phyloP scores from a whole-genome alignment of 805 yeast species.

The Metschnikowia chrysomelidarum region DNA sequence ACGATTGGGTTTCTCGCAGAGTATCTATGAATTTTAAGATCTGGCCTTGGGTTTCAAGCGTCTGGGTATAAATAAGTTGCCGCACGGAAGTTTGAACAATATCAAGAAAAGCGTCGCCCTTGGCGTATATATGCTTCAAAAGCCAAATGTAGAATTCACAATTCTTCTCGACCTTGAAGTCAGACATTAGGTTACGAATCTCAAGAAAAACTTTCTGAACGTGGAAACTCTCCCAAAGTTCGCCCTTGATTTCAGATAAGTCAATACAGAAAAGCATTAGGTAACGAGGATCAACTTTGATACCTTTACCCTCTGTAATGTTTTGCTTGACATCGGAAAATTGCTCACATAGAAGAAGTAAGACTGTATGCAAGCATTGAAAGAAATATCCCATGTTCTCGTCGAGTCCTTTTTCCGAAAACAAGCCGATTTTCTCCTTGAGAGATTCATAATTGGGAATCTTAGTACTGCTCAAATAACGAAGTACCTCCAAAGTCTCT shows the following conservation, averaged over 20 bases:
- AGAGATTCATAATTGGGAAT: no score
- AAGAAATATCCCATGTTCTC: no score
- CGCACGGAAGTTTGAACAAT: conserved; percentile 6
- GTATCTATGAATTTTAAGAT: conserved; percentile 6
- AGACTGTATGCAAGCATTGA: conserved; percentile 1
- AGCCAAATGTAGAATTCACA: conserved; percentile 12
- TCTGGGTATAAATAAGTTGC: conserved; percentile 7
- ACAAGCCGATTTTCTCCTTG: no score
- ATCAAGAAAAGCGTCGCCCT: conserved; percentile 2
- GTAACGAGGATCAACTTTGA: conserved; percentile 13
- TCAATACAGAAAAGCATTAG: conserved; percentile 8
- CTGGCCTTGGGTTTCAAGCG: background rate
- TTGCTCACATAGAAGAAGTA: conserved; percentile 9
- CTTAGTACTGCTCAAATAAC: no score
- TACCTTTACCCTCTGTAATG: background rate
- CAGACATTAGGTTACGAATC: background rate
- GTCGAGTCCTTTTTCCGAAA: no score
- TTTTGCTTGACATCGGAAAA: conserved; percentile 1
- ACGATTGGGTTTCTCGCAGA: conserved; percentile 8
- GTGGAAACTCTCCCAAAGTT: conserved; percentile 8
- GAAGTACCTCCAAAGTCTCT: no score
- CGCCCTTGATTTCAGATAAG: background rate
- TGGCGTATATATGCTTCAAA: conserved; percentile 4
- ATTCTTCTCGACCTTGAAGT: background rate
- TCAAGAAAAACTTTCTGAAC: conserved; percentile 5